phyloP scores from a whole-genome alignment of 2,329 filamentous ascomycete genomes.

The Apiospora pterosperma region DNA sequence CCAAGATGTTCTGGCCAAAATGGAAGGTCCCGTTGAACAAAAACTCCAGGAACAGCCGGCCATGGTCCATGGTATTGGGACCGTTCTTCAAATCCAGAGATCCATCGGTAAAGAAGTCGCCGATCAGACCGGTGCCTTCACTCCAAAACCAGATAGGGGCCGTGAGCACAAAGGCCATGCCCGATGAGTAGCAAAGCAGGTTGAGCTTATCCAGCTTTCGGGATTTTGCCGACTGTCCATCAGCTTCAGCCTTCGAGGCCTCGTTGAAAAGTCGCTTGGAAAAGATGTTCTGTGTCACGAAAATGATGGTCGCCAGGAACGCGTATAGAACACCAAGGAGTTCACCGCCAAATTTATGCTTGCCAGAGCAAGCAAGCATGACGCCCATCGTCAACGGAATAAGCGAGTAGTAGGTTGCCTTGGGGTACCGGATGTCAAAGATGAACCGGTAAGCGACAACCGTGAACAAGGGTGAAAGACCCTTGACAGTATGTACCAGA shows the following conservation, averaged over 20 bases:
- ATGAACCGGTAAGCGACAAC: conserved; percentile 88
- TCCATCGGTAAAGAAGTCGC: conserved; percentile 79
- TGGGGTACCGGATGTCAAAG: conserved; percentile 84
- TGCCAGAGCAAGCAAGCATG: conserved; percentile 90
- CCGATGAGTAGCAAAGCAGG: conserved; percentile 93
- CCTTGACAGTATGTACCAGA: conserved; percentile 97
- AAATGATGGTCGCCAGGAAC: conserved; percentile 85
- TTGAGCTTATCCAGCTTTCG: conserved; percentile 96
- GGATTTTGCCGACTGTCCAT: conserved; percentile 58
- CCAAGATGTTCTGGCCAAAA: conserved; percentile 93
- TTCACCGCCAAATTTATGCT: conserved; percentile 73
- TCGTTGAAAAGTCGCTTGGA: conserved; percentile 98
- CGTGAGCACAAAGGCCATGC: conserved; percentile 84
- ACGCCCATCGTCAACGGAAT: conserved; percentile 93
- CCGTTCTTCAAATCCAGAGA: conserved; percentile 58
- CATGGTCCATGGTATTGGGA: conserved; percentile 72
- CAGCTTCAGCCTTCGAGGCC: conserved; percentile 77
- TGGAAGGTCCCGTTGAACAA: conserved; percentile 97
- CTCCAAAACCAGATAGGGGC: conserved; percentile 89
- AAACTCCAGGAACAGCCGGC: conserved; percentile 76
- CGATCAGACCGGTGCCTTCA: conserved; percentile 75
- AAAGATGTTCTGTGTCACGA: conserved; percentile 97
- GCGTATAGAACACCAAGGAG: conserved; percentile 87
- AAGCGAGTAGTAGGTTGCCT: conserved; percentile 81
- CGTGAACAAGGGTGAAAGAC: conserved; percentile 91